Evolutionary conservation across 2,329 filamentous ascomycete genomes (phyloP).

Genomic region (Dendryphion nanum): DNA sequence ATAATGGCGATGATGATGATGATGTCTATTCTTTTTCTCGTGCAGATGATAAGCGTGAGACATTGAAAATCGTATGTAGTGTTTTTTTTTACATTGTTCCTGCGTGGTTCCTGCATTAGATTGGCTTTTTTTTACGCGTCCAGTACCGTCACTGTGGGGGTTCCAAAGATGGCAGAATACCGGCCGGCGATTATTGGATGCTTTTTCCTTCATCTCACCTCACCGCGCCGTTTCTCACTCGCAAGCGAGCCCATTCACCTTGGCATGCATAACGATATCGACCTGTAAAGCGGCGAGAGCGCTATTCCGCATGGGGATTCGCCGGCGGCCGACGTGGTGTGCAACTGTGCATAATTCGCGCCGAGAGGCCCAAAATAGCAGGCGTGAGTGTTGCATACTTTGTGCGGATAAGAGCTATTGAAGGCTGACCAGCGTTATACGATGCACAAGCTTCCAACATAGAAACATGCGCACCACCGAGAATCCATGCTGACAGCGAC

Average conservation of each 20-base stretch:
- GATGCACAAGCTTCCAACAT: constrained; percentile 6
- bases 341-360: constrained; percentile 31
- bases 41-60: background rate
- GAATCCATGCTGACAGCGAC: too few species aligned
- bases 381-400: constrained; percentile 15
- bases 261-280: constrained; percentile 18
- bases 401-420: constrained; percentile 29
- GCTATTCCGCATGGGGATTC: constrained; percentile 18
- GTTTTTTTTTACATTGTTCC: constrained; percentile 27
- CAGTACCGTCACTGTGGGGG: constrained; percentile 31
- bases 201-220: too few species aligned
- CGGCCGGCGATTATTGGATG: constrained; percentile 23
- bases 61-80: background rate
- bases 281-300: constrained; percentile 26
- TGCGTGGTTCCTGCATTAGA: constrained; percentile 44
- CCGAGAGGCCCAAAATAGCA: constrained; percentile 34
- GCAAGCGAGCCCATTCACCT: constrained; percentile 19
- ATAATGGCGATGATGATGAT: too few species aligned
- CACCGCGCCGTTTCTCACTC: constrained; percentile 32
- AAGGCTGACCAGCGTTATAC: constrained; percentile 31
- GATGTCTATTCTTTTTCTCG: constrained; percentile 3
- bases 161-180: too few species aligned
- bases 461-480: too few species aligned
- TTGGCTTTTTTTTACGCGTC: constrained; percentile 17
- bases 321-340: constrained; percentile 28